A percentile compares a stretch with the other conserved stretches of the same genome.
phyloP scores from a whole-genome alignment of 164 flowering plant genomes.

The Vitis rupestris region DNA sequence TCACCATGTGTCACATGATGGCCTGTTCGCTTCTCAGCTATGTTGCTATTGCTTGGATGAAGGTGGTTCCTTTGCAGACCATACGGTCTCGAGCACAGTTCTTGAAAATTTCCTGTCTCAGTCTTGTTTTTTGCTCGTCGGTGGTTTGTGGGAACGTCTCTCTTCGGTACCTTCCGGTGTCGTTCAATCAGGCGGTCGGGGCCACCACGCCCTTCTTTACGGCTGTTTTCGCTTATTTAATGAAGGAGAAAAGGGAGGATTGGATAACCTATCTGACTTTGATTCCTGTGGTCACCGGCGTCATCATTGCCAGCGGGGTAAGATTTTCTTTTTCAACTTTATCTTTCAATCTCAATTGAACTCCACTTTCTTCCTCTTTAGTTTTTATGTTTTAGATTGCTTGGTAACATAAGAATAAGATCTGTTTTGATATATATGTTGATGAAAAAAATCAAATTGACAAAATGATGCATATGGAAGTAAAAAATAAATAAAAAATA shows the following conservation, averaged over 20 bases:
- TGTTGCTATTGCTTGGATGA: slow-evolving; percentile 45
- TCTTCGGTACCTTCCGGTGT: slow-evolving; percentile 45
- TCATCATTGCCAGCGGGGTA: slow-evolving; percentile 56
- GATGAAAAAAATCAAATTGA: no score
- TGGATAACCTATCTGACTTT: slow-evolving; percentile 54
- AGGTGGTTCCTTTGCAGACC: slow-evolving; percentile 45
- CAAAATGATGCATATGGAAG: no score
- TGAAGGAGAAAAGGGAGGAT: slow-evolving; percentile 48
- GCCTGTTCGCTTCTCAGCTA: slow-evolving; percentile 53
- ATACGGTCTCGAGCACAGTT: slow-evolving; percentile 41
- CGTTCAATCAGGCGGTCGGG: slow-evolving; percentile 55
- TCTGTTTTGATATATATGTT: no score
- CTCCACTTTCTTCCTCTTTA: neutral
- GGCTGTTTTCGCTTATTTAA: slow-evolving; percentile 48
- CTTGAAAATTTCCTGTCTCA: slow-evolving; percentile 39
- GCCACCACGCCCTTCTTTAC: slow-evolving; percentile 24
- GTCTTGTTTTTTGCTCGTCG: slow-evolving; percentile 42
- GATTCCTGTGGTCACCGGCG: slow-evolving; percentile 53
- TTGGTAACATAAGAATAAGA: neutral
- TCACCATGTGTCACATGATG: slow-evolving; percentile 58
- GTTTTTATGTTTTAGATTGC: neutral
- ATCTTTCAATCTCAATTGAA: neutral
- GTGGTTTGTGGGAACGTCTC: slow-evolving; percentile 56
- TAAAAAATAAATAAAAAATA: no score
- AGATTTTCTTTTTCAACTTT: slow-evolving; percentile 4